Evolutionary conservation across 73 alveolate genomes (phyloP).

Genomic region (Paramecium biaurelia): DNA sequence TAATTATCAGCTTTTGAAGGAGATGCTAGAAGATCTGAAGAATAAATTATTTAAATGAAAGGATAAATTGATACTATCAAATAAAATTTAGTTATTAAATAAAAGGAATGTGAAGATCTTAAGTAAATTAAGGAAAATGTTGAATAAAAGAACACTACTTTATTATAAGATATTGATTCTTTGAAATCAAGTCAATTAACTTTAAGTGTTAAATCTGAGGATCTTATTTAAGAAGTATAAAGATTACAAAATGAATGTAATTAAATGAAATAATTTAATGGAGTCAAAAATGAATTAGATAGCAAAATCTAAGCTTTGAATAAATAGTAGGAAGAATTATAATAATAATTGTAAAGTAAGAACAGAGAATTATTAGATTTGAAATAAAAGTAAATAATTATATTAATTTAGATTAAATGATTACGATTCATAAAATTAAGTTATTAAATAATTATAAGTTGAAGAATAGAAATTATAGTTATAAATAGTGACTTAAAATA

Average conservation of each 20-base stretch:
- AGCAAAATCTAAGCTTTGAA: neutral
- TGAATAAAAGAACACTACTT: neutral
- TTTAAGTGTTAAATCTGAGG: neutral
- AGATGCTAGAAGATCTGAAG: conserved; percentile 47
- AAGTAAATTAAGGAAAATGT: conserved; percentile 8
- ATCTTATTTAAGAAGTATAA: neutral
- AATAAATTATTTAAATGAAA: neutral
- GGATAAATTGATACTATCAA: neutral
- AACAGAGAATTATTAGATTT: conserved; percentile 7
- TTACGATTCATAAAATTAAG: neutral
- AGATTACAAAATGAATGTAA: neutral
- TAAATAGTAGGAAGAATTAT: neutral
- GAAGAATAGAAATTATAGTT: conserved; percentile 6
- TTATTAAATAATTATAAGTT: neutral
- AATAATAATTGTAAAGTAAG: neutral
- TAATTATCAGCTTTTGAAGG: conserved; percentile 21
- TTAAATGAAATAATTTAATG: neutral
- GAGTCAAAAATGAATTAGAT: neutral
- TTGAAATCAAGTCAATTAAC: neutral
- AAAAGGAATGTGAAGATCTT: conserved; percentile 34
- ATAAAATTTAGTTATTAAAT: neutral
- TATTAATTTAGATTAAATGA: conserved; percentile 8
- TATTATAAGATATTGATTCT: neutral
- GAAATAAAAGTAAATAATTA: neutral
- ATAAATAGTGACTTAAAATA: neutral